These are phyloP conservation scores for Dendrobium officinale DNA, from an alignment of 106 monocot species.

Conservation along the genomic window DNA sequence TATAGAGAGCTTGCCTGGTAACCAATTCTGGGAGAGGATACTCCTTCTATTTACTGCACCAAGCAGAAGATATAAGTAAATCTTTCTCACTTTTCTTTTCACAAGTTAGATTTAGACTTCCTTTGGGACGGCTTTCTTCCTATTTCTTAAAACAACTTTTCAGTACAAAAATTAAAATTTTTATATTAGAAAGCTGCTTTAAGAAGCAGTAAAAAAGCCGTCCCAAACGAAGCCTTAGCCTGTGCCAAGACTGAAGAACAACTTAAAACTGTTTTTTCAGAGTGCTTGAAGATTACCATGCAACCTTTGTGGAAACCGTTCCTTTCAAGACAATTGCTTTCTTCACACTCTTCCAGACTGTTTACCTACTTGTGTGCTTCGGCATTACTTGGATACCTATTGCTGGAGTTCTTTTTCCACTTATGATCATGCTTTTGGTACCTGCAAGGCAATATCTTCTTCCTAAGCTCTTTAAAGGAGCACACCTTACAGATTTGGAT, in stretches of 20 bases:
- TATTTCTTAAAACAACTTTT: no score
- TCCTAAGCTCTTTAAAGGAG: slow-evolving; percentile 80
- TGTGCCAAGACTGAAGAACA: background rate
- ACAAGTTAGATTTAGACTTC: no score
- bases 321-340: slow-evolving; percentile 66
- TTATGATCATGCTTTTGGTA: slow-evolving; percentile 87
- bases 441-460: slow-evolving; percentile 77
- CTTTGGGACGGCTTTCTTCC: no score
- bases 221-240: no score
- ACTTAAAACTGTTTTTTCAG: slow-evolving; percentile 19
- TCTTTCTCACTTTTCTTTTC: background rate
- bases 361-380: slow-evolving; percentile 60
- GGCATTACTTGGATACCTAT: slow-evolving; percentile 84
- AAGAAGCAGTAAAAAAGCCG: no score
- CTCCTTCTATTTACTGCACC: slow-evolving; percentile 88
- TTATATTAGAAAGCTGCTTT: no score
- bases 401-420: slow-evolving; percentile 75
- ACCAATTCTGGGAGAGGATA: slow-evolving; percentile 95
- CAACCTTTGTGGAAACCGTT: slow-evolving; percentile 80
- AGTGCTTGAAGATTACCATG: slow-evolving; percentile 78
- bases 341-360: slow-evolving; percentile 78
- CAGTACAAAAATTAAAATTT: no score
- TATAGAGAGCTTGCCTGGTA: slow-evolving; percentile 88
- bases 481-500: slow-evolving; percentile 65
- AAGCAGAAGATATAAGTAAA: slow-evolving; percentile 75